Conservation (phyloP, 1,284 basidiomycete species). For the Heterobasidion parviporum region DNA sequence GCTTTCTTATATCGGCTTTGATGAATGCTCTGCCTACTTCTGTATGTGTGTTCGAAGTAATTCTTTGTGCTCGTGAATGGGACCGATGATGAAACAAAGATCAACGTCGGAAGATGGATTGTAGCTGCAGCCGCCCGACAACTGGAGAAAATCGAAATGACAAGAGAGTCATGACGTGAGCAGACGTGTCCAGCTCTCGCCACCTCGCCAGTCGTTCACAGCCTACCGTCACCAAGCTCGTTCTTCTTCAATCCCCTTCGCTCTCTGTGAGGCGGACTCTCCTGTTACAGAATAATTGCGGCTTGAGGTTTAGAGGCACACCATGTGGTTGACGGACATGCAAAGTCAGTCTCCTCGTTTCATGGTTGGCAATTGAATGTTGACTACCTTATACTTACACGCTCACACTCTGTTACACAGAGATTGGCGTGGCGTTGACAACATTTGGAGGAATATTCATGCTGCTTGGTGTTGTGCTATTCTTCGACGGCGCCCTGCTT, state of each 20-base stretch:
- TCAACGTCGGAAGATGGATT: too few relatives aligned
- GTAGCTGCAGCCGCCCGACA: too few relatives aligned
- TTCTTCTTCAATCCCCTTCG: not conserved
- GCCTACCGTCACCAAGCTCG: not conserved
- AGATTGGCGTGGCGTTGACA: conserved; percentile 94
- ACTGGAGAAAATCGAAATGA: not conserved
- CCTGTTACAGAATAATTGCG: not conserved
- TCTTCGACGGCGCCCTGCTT: conserved; percentile 96
- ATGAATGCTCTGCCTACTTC: too few relatives aligned
- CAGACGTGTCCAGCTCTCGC: not conserved
- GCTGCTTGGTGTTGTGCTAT: conserved; percentile 89
- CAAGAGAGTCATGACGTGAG: not conserved
- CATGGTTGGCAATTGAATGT: not conserved
- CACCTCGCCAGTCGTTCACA: not conserved
- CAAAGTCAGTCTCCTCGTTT: conserved; percentile 39
- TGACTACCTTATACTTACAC: not conserved
- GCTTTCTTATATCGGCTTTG: too few relatives aligned
- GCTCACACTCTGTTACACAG: conserved; percentile 32
- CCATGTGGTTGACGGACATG: conserved; percentile 64
- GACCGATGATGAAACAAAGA: too few relatives aligned
- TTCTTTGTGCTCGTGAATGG: too few relatives aligned
- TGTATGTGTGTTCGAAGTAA: too few relatives aligned
- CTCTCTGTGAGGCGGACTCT: not conserved
- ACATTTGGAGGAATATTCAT: conserved; percentile 97
- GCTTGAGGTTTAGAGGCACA: not conserved